Percentiles rank a stretch among this genome's conserved stretches.
These are phyloP conservation scores for Anacardium occidentale DNA, from an alignment of 345 rosid genomes.

Conservation along the genomic window DNA sequence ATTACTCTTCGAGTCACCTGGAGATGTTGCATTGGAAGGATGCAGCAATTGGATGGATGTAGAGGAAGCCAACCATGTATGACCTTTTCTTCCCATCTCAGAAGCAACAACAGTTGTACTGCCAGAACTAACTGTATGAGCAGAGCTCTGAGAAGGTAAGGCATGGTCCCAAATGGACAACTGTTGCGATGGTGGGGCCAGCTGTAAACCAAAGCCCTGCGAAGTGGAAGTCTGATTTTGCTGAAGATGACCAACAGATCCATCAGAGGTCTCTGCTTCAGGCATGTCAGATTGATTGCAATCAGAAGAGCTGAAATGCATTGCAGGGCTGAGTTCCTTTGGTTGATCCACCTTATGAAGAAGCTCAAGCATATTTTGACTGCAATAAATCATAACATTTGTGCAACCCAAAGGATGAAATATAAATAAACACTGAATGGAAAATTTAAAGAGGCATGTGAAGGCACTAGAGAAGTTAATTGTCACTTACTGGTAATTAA, in stretches of 20 bases:
- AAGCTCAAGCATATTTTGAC: slow-evolving; percentile 91
- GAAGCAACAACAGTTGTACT: slow-evolving; percentile 34
- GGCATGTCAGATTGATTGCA: slow-evolving; percentile 41
- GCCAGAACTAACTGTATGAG: slow-evolving; percentile 28
- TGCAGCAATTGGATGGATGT: slow-evolving; percentile 41
- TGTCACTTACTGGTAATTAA: neutral
- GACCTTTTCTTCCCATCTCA: slow-evolving; percentile 43
- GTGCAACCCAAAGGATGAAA: slow-evolving; percentile 11
- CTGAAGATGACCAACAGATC: slow-evolving; percentile 52
- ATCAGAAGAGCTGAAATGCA: slow-evolving; percentile 45
- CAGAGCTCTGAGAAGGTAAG: slow-evolving; percentile 39
- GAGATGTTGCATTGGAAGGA: slow-evolving; percentile 39
- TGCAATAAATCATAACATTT: slow-evolving; percentile 30
- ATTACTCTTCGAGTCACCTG: slow-evolving; percentile 36
- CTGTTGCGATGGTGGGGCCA: slow-evolving; percentile 80
- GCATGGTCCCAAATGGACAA: slow-evolving; percentile 35
- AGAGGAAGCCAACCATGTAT: slow-evolving; percentile 43
- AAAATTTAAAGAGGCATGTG: neutral
- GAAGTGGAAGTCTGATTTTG: slow-evolving; percentile 55
- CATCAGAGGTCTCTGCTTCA: slow-evolving; percentile 54
- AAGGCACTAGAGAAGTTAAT: neutral
- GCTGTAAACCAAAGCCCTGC: slow-evolving; percentile 76
- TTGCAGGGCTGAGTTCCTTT: slow-evolving; percentile 42
- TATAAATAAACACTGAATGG: slow-evolving; percentile 2
- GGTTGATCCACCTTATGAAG: slow-evolving; percentile 83